These are phyloP conservation scores for Penicillium herquei DNA, from an alignment of 495 filamentous ascomycete genomes.

Conservation along the genomic window DNA sequence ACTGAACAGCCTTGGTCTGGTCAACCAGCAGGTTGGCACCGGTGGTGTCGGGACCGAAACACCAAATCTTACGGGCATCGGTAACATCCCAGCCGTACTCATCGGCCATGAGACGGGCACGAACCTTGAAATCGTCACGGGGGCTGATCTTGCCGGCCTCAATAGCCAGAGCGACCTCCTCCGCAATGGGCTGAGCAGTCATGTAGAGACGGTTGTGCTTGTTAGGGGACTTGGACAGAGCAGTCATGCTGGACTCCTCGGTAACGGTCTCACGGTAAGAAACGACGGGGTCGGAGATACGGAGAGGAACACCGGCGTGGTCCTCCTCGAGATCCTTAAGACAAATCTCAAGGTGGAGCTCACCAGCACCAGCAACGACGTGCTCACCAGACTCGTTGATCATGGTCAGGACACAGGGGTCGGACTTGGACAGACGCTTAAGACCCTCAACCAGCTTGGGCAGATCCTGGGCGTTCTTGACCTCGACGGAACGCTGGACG, in stretches of 20 bases:
- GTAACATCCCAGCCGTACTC: constrained; percentile 99
- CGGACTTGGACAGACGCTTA: constrained; percentile 99
- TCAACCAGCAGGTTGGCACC: constrained; percentile 98
- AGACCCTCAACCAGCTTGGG: constrained; percentile 99
- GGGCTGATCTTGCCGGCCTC: constrained; percentile 89
- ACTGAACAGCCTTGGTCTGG: constrained; percentile 99
- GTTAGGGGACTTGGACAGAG: constrained; percentile 99
- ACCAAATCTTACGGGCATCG: constrained; percentile 99
- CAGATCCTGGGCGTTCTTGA: constrained; percentile 99
- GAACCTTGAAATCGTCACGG: constrained; percentile 98
- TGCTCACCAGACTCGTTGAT: constrained; percentile 95
- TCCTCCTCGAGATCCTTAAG: constrained; percentile 99
- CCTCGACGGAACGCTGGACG: constrained; percentile 97
- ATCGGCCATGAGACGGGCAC: constrained; percentile 94
- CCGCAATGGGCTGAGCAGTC: constrained; percentile 79
- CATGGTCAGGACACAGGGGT: constrained; percentile 91
- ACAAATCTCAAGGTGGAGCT: constrained; percentile 99
- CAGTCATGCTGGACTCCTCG: constrained; percentile 82
- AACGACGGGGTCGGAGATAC: constrained; percentile 95
- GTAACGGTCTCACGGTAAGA: constrained; percentile 95
- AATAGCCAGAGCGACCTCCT: constrained; percentile 89
- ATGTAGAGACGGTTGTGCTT: constrained; percentile 99
- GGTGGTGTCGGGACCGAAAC: constrained; percentile 96
- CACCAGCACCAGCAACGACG: constrained; percentile 97
- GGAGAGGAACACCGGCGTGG: constrained; percentile 96